Percentiles rank a stretch among this genome's conserved stretches.
Conservation (phyloP, 2,329 filamentous ascomycete species). For the Penicillium verrucosum region DNA sequence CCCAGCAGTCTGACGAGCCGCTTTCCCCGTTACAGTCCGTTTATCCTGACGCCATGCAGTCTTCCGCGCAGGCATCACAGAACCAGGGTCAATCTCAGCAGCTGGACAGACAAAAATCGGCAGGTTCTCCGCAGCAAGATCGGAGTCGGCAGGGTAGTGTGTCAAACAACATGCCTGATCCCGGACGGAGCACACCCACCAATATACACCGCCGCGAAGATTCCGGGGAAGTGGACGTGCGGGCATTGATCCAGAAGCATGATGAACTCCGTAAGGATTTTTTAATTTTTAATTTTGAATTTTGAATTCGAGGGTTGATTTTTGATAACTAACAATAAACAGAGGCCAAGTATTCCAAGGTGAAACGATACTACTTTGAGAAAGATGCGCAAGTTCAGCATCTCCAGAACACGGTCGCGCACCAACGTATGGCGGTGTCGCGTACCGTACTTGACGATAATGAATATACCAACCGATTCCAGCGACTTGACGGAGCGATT, state of each 20-base stretch:
- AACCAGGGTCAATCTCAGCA: conserved; percentile 7
- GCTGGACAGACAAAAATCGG: conserved; percentile 11
- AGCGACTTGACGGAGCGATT: conserved; percentile 86
- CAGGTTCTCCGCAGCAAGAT: conserved; percentile 12
- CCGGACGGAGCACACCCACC: conserved; percentile 48
- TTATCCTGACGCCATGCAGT: conserved; percentile 26
- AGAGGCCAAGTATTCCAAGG: conserved; percentile 97
- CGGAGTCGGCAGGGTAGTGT: conserved; percentile 26
- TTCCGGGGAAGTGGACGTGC: conserved; percentile 43
- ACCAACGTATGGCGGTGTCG: conserved; percentile 91
- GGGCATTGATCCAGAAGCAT: conserved; percentile 43
- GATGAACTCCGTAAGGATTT: conserved; percentile 45
- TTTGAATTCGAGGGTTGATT: background rate
- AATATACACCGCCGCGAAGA: conserved; percentile 39
- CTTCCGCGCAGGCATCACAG: conserved; percentile 13
- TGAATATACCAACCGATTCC: conserved; percentile 87
- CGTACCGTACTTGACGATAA: conserved; percentile 92
- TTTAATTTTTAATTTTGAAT: too few relatives aligned
- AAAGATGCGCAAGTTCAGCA: conserved; percentile 86
- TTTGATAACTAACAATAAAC: conserved; percentile 6
- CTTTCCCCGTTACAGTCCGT: conserved; percentile 14
- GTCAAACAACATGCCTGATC: conserved; percentile 33
- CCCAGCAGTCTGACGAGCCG: conserved; percentile 21
- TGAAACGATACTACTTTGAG: conserved; percentile 96
- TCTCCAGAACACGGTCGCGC: conserved; percentile 94